Base-by-base conservation (phyloP, 192 early-diverging fungal genomes). In the Podila epigama region DNA sequence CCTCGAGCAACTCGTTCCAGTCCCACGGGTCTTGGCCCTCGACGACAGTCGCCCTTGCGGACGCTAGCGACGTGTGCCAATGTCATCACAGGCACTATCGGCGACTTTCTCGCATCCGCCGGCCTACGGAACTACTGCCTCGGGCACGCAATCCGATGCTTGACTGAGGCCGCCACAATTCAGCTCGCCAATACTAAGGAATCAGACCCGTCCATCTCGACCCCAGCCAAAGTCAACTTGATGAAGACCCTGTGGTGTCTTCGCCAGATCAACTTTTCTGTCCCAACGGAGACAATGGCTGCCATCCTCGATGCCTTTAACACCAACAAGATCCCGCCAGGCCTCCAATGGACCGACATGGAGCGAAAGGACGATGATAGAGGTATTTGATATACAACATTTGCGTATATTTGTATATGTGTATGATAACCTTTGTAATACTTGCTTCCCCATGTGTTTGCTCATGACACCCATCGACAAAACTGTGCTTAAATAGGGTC, bases 231-330 rank as follows among this genome's bases (percentile, higher is more conserved):
- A 32, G 54, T 77, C 16, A 77, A 77, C 34, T 44, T 77, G 18
- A 63, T 77, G 73, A 77, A 68, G 50, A 68, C 73, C 0, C 55
- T 68, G 4, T 77, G 73, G 73, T 77, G 73, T 33, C 68, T 77
- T 35, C 39, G 39, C 3, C 65, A 77, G 50, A 61, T 64, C 27
- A 77, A 77, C 48, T 51, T 77, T 35, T 31, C 66, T 31, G 31
- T 77, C 0, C 60, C 73, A 1, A 10, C 56, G 4, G 56, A 63
- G 20, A 36, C 32, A 8, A 18, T 77, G 6, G 32, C 13, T 15
- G 28, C 40, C 12, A 44, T 63, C 20, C n/a, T 77, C 5, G 60
- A 50, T 15, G 37, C 53, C 4, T 77, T 34, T 48, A 56, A 68
- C 40, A 58, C 22, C 5, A 36, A n/a, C 2, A 53, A 41, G 16